Percentiles rank a stretch among this genome's conserved stretches.
phyloP scores from a whole-genome alignment of 2,329 filamentous ascomycete species.

The Colletotrichum abscissum region DNA sequence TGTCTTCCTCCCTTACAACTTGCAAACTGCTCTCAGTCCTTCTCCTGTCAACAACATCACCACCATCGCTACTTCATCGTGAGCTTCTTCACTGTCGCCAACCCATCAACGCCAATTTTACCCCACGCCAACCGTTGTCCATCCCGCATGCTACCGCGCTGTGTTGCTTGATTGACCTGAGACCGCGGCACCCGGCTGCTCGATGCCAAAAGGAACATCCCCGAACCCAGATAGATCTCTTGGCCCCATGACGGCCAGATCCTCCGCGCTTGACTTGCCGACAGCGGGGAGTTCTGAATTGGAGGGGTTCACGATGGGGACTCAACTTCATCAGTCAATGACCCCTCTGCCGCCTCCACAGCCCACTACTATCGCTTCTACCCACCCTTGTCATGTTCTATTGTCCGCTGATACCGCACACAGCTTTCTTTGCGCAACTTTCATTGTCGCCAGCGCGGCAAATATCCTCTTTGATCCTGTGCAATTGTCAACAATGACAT shows the following conservation, averaged over 20 bases:
- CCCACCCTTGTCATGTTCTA: background rate
- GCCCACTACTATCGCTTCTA: background rate
- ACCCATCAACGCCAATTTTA: background rate
- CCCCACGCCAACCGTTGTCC: background rate
- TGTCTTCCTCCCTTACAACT: background rate
- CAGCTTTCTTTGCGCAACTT: background rate
- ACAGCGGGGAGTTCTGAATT: background rate
- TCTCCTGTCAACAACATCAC: background rate
- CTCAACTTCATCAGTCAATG: background rate
- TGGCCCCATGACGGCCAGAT: background rate
- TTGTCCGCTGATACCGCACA: background rate
- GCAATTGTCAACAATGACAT: slow-evolving; percentile 1
- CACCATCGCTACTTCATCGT: background rate
- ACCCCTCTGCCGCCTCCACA: background rate
- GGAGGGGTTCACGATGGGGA: background rate
- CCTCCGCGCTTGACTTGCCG: background rate
- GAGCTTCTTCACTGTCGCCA: background rate
- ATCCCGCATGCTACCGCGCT: background rate
- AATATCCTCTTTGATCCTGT: background rate
- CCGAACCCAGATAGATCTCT: background rate
- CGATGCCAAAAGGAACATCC: background rate
- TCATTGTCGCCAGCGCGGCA: background rate
- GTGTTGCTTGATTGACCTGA: background rate
- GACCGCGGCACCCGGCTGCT: background rate
- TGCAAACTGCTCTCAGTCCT: background rate